Evolutionary conservation across 306 rosid species (phyloP).

Genomic region (Acacia acuminata): DNA sequence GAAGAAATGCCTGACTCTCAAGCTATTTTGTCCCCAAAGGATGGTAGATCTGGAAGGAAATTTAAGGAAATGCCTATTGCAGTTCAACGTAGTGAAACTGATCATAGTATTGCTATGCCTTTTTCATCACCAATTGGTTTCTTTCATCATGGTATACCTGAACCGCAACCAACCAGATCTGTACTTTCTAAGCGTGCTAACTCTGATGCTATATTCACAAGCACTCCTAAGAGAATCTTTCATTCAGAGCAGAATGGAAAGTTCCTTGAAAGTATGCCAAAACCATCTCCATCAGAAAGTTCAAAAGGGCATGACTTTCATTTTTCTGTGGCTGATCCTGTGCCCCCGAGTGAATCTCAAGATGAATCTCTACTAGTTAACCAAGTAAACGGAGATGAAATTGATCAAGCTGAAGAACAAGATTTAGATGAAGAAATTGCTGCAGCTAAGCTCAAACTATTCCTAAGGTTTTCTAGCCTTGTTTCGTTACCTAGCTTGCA

Average conservation of each 20-base stretch:
- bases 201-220: conserved; percentile 38
- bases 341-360: conserved; percentile 38
- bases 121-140: conserved; percentile 36
- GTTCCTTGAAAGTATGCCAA: conserved; percentile 48
- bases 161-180: conserved; percentile 44
- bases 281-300: conserved; percentile 42
- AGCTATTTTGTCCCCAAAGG: conserved; percentile 47
- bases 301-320: conserved; percentile 34
- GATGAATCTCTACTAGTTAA: conserved; percentile 41
- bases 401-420: conserved; percentile 38
- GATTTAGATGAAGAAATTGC: conserved; percentile 63
- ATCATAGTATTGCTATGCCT: conserved; percentile 31
- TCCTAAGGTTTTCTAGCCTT: conserved; percentile 62
- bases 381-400: conserved; percentile 49
- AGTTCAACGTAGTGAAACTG: conserved; percentile 42
- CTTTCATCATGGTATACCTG: conserved; percentile 38
- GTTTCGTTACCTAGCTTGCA: conserved; percentile 22
- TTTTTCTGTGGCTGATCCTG: conserved; percentile 31
- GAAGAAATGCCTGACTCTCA: conserved; percentile 56
- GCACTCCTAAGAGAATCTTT: conserved; percentile 44
- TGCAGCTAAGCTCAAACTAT: conserved; percentile 77
- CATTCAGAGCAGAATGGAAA: conserved; percentile 40
- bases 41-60: conserved; percentile 42
- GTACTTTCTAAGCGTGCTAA: conserved; percentile 30
- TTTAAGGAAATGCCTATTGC: conserved; percentile 30